Conservation (phyloP, 2,329 filamentous ascomycete genomes). For the Cadophora malorum region DNA sequence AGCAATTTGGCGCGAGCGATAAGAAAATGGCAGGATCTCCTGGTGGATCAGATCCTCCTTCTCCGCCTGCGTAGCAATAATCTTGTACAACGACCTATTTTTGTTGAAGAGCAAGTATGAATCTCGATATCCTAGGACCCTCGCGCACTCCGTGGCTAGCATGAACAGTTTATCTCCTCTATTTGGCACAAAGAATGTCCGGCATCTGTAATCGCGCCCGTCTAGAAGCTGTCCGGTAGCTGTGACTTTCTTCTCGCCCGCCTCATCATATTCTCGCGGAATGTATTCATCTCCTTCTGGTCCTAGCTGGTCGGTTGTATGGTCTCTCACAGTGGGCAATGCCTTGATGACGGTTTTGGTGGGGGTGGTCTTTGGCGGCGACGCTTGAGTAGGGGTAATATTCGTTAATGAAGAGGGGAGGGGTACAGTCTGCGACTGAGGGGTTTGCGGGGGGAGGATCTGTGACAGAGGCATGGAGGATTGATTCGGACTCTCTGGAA, state of each 20-base stretch:
- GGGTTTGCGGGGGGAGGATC: conserved; percentile 59
- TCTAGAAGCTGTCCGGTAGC: conserved; percentile 81
- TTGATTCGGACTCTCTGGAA: conserved; percentile 64
- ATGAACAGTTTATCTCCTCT: conserved; percentile 96
- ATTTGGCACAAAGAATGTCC: conserved; percentile 91
- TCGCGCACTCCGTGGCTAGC: conserved; percentile 96
- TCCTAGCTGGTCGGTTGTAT: conserved; percentile 94
- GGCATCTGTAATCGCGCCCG: conserved; percentile 86
- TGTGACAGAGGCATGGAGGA: conserved; percentile 54
- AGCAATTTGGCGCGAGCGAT: conserved; percentile 96
- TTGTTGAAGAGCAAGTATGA: conserved; percentile 99
- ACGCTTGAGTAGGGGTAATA: conserved; percentile 55
- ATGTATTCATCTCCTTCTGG: conserved; percentile 92
- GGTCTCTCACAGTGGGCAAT: conserved; percentile 91
- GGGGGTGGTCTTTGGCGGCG: conserved; percentile 79
- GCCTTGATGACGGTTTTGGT: conserved; percentile 90
- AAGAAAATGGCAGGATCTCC: conserved; percentile 96
- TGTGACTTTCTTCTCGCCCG: conserved; percentile 93
- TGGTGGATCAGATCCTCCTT: conserved; percentile 96
- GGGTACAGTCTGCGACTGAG: conserved; percentile 51
- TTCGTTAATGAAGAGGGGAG: conserved; percentile 43
- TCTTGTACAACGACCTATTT: conserved; percentile 95
- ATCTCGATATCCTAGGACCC: conserved; percentile 91
- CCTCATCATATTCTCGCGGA: conserved; percentile 89
- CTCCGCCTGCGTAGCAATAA: conserved; percentile 93